Conservation (phyloP, 2,329 filamentous ascomycete genomes). For the Phyllosticta ampelicida region DNA sequence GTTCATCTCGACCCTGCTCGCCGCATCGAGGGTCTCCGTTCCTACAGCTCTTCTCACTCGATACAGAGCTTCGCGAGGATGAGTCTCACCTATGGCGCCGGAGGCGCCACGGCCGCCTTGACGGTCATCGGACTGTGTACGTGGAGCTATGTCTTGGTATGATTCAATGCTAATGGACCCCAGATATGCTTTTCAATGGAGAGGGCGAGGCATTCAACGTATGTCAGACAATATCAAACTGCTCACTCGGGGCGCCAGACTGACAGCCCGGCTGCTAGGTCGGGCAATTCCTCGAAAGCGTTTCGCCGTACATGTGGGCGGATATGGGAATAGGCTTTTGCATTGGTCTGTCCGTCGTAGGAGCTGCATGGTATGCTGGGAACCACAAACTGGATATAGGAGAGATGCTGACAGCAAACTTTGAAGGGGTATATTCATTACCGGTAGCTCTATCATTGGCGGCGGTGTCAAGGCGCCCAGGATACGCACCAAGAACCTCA, state of each 20-base stretch:
- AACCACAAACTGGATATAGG: too few species aligned
- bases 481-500: constrained; percentile 98
- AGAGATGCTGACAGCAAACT: constrained; percentile 15
- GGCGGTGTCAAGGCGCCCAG: constrained; percentile 93
- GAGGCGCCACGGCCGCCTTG: constrained; percentile 57
- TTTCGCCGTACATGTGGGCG: constrained; percentile 93
- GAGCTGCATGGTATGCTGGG: constrained; percentile 77
- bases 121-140: constrained; percentile 69
- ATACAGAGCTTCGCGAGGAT: constrained; percentile 33
- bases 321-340: constrained; percentile 83
- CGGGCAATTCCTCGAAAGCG: constrained; percentile 84
- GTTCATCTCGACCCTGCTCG: neutral
- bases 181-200: constrained; percentile 98
- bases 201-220: constrained; percentile 95
- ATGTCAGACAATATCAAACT: constrained; percentile 24
- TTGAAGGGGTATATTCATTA: constrained; percentile 93
- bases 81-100: constrained; percentile 62
- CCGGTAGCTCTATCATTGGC: constrained; percentile 92
- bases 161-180: neutral
- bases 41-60: constrained; percentile 1
- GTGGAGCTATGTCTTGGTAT: constrained; percentile 24
- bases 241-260: neutral
- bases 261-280: constrained; percentile 43
- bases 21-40: constrained; percentile 3
- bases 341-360: constrained; percentile 91